A percentile compares a stretch with the other conserved stretches of the same genome.
Conservation (phyloP, 2,329 filamentous ascomycete species). For the Coniochaeta sp. region DNA sequence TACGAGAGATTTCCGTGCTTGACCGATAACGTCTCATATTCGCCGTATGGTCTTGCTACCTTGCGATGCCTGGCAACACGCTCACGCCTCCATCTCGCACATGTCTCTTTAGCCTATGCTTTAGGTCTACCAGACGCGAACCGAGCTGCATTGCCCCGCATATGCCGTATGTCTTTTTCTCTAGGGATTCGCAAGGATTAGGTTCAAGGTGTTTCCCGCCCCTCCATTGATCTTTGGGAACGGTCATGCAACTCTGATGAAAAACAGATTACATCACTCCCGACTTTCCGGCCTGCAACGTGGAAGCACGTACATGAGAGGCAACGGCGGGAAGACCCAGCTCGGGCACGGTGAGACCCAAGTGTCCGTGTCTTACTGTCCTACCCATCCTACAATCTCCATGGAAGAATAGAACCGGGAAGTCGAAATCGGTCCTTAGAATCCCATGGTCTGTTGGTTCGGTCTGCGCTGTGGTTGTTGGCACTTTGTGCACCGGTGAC, state of each 20-base stretch:
- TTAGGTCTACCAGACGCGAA: not conserved
- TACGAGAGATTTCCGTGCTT: not conserved
- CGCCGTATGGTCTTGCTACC: not conserved
- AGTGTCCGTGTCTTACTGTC: constrained; percentile 1
- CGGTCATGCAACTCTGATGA: constrained; percentile 4
- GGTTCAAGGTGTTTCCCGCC: not conserved
- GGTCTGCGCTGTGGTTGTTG: not conserved
- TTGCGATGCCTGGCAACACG: not conserved
- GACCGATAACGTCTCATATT: not conserved
- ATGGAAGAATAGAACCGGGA: not conserved
- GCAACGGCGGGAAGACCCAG: not conserved
- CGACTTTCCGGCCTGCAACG: constrained; percentile 12
- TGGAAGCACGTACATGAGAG: constrained; percentile 2
- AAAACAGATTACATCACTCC: constrained; percentile 7
- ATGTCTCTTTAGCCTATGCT: not conserved
- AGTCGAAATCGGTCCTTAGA: not conserved
- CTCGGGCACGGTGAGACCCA: constrained; percentile 2
- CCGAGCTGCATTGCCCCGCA: not conserved
- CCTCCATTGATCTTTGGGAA: not conserved
- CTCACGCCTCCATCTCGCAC: not conserved
- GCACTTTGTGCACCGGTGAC: not conserved
- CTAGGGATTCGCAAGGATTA: not conserved
- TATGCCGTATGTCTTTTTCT: no score
- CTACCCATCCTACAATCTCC: not conserved
- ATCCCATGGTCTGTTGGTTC: not conserved